These are phyloP conservation scores for Phlebiopsis gigantea DNA, from an alignment of 768 basidiomycete species.

Conservation along the genomic window DNA sequence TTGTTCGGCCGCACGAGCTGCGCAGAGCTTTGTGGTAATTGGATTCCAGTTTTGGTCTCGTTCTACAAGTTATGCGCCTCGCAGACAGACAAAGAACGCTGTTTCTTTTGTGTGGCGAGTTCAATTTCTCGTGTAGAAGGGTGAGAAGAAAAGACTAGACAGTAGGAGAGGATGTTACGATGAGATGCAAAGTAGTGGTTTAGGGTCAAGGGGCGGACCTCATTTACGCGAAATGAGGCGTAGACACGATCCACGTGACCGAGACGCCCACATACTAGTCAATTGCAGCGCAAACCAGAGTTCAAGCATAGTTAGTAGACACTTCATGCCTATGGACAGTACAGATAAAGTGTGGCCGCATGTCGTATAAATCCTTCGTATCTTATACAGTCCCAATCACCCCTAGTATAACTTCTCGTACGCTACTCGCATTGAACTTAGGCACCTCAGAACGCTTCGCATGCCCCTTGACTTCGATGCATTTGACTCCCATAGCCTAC, in stretches of 20 bases:
- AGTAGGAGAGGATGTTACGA: not conserved
- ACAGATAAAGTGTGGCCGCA: too few relatives aligned
- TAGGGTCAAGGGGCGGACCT: not conserved
- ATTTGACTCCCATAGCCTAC: slow-evolving; percentile 57
- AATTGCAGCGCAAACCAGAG: too few relatives aligned
- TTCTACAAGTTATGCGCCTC: not conserved
- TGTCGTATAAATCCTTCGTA: too few relatives aligned
- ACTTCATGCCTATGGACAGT: too few relatives aligned
- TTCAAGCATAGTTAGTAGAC: too few relatives aligned
- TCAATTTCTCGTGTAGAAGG: not conserved
- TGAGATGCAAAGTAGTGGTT: not conserved
- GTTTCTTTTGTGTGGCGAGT: not conserved
- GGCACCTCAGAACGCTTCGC: slow-evolving; percentile 21
- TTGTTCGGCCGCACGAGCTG: too few relatives aligned
- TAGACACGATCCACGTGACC: too few relatives aligned
- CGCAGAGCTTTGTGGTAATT: not conserved
- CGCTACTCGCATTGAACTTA: slow-evolving; percentile 41
- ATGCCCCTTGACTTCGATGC: slow-evolving; percentile 40
- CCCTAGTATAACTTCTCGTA: slow-evolving; percentile 35
- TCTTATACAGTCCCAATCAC: not conserved
- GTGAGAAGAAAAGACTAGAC: not conserved
- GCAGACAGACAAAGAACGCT: not conserved
- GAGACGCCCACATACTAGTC: too few relatives aligned
- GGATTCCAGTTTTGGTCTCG: not conserved
- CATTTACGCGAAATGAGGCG: too few relatives aligned